Base-by-base conservation (phyloP, 345 rosid genomes). In the Brassica carinata region DNA sequence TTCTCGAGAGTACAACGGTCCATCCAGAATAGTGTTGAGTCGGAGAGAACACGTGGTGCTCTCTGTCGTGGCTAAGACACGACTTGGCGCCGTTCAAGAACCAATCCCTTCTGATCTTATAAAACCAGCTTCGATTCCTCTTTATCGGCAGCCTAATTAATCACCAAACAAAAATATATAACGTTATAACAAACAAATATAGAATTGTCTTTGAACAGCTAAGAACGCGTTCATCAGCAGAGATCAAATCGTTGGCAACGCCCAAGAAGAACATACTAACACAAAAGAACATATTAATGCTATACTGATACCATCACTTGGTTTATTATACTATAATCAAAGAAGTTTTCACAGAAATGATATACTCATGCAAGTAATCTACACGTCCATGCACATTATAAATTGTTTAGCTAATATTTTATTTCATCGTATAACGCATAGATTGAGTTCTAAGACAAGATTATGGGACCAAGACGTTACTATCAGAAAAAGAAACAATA, bases 1-100 rank as follows among this genome's bases (percentile, higher is more conserved):
- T 92, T 91, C 75, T 89, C 85, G 68, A 96, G 97, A 86, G 88
- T 94, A 81, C 98, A 94, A 90, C 87, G 0, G 98, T 96, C 97
- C 97, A 94, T 23, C 84, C 70, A 10, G 87, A 72, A 83, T 91
- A 96, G 84, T 81, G 80, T 81, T 90, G 94, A 13, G 86, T 85
- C 2, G 97, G 98, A 82, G 88, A 89, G 83, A 96, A 92, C 82
- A 82, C 67, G 73, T 73, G 80, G 36, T 68, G 74, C 45, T 77
- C 86, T 40, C 34, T 71, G 13, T 66, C 84, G 0, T 79, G 67
- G 89, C 83, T 79, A 72, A 91, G 78, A 66, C 95, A 94, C 4
- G 91, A 64, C 79, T 92, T 87, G 48, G 96, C 88, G 83, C 92
- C 97, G 4, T 76, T 63, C 23, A 80, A 65, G 78, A 92, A 89